Base-by-base conservation (phyloP, 345 rosid species). In the Angophora floribunda region DNA sequence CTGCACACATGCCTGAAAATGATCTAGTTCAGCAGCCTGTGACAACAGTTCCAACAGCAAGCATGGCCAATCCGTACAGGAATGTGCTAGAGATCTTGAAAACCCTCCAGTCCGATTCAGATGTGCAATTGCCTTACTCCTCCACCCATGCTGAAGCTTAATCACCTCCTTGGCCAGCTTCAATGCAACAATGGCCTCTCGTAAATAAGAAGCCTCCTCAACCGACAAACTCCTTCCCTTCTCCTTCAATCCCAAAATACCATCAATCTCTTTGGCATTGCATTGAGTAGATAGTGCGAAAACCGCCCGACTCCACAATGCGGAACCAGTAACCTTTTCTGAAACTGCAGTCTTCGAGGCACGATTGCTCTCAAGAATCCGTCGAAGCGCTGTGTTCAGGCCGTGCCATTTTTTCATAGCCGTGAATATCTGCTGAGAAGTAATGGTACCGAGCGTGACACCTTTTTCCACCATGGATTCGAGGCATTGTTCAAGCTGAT, bases 11-110 rank as follows among this genome's bases (percentile, higher is more conserved):
- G 96, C 99, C 99, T 96, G 99, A 89, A 97, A 98, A 87, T 94
- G 94, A 90, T 93, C 96, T 89, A 91, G 92, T 91, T 98, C 99
- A 44, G 99, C 99, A 90, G 99, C 96, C 89, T 96, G 93, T 55
- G 99, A 97, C 91, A 97, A 88, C 94, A 98, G 90, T 87, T 98
- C 99, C n/a, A 98, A 91, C 94, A 98, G 88, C 92, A 98, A 90
- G 90, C 94, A 94, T 47, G 99, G 99, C 99, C 99, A 98, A 85
- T 97, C 98, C 61, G 99, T 94, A 88, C 93, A 94, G 0, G 99
- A 96, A 94, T 98, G 92, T 0, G 99, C 99, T 85, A 97, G 90
- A 3, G 99, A 92, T 93, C 96, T 95, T 4, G 99, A 98, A 91
- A 95, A 96, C 85, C 93, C 94, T 41, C 95, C 96, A 47, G 92